Percentiles rank a stretch among this genome's conserved stretches.
phyloP scores from a whole-genome alignment of 2,329 filamentous ascomycete genomes.

The Dendrostoma leiphaemia region DNA sequence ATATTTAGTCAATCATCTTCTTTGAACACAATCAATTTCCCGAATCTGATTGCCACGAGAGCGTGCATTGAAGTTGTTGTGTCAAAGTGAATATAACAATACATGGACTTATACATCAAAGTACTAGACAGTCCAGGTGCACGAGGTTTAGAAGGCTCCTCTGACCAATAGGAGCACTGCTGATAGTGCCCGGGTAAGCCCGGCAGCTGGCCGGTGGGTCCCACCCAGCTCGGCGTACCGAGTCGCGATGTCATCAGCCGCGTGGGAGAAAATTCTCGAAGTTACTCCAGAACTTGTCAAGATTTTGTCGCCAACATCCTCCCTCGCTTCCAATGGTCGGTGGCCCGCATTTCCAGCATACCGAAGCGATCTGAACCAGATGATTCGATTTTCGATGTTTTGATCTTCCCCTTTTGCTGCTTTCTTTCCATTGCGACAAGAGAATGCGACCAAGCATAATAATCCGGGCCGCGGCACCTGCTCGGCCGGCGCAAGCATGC shows the following conservation, averaged over 20 bases:
- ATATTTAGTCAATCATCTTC: too few species aligned
- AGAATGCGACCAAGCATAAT: constrained; percentile 34
- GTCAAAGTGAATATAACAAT: too few species aligned
- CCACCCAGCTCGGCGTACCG: not conserved
- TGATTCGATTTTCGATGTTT: constrained; percentile 7
- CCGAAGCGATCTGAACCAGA: not conserved
- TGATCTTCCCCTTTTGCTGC: not conserved
- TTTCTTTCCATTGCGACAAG: too few species aligned
- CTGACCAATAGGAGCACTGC: not conserved
- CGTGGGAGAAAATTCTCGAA: constrained; percentile 10
- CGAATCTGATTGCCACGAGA: too few species aligned
- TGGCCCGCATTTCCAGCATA: not conserved
- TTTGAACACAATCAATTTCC: too few species aligned
- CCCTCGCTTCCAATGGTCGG: not conserved
- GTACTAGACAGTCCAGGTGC: too few species aligned
- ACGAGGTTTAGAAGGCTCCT: too few species aligned
- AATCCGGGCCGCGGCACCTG: constrained; percentile 31
- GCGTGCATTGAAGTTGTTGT: too few species aligned
- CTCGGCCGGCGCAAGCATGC: constrained; percentile 30
- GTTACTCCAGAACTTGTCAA: constrained; percentile 5
- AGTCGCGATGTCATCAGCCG: constrained; percentile 12
- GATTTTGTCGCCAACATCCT: not conserved
- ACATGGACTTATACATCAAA: too few species aligned
- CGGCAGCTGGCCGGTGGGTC: not conserved
- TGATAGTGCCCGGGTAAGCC: not conserved